These are phyloP conservation scores for Triglochin maritima DNA, from an alignment of 106 monocot genomes.

Conservation along the genomic window DNA sequence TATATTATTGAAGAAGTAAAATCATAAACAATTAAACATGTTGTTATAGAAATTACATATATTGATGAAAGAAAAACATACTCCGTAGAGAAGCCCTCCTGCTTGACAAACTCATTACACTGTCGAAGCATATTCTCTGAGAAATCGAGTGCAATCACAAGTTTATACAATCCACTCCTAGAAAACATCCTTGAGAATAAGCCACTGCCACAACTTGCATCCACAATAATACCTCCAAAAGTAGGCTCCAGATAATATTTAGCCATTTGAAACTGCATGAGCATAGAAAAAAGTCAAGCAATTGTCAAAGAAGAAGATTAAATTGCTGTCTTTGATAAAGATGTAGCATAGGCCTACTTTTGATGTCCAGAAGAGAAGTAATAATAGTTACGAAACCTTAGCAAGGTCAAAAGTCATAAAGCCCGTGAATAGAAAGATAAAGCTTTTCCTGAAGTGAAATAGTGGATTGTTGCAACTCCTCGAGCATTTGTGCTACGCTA, in stretches of 20 bases:
- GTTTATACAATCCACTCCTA: conserved; percentile 63
- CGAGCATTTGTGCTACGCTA: too few relatives aligned
- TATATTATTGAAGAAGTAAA: conserved; percentile 8
- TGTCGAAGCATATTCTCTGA: conserved; percentile 93
- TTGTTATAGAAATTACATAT: neutral
- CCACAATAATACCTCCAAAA: conserved; percentile 73
- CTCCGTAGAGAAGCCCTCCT: conserved; percentile 61
- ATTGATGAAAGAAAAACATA: conserved; percentile 13
- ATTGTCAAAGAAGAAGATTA: neutral
- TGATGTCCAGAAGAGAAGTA: too few relatives aligned
- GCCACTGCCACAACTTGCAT: conserved; percentile 97
- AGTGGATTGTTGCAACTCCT: too few relatives aligned
- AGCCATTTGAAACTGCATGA: conserved; percentile 92
- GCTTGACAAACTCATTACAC: conserved; percentile 51
- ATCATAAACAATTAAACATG: neutral
- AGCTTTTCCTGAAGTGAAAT: too few relatives aligned
- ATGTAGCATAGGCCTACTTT: too few relatives aligned
- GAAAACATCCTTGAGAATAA: conserved; percentile 84
- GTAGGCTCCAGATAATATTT: conserved; percentile 59
- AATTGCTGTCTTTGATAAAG: neutral
- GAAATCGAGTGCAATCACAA: conserved; percentile 81
- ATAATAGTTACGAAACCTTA: too few relatives aligned
- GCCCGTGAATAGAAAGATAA: too few relatives aligned
- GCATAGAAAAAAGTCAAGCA: neutral
- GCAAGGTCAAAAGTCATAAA: too few relatives aligned